Evolutionary conservation across 805 yeast genomes (phyloP), one percentile per base, ranked within the genome.

Genomic region (Saturnispora besseyi): DNA sequence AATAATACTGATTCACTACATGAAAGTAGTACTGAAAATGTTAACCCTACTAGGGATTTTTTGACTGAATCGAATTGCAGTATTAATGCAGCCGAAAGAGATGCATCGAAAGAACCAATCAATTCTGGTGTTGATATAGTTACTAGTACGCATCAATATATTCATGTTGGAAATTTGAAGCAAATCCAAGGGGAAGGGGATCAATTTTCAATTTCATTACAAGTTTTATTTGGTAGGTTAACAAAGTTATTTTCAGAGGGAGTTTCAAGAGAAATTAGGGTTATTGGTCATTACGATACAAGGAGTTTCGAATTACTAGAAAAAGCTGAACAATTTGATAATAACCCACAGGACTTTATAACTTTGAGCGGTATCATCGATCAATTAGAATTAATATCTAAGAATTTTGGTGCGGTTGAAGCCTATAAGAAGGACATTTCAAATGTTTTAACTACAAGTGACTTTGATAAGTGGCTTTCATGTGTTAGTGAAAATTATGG

Each of bases 311-410:
- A 59, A 0, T 34, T 54, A 7, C 18, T 57, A 11, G 41, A 53
- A 5, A 49, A 42, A 7, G n/a, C 26, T 24, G 22, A 13, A 10
- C 33, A 21, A 24, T 37, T 30, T 32, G 18, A n/a, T 10, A 41
- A 18, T 32, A 26, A 30, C 51, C 45, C 12, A 41, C 52, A 57
- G 3, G 58, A 66, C 8, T 64, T 66, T 44, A 68, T 78, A 1
- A 61, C 81, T 22, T 70, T 82, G 6, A 80, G 86, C 59, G 93
- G 90, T 2, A 68, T 84, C 1, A 74, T 82, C 26, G 90, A 83
- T 62, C 74, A 74, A 52, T 52, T 81, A 15, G 50, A 52, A 6
- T 33, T 66, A 57, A 57, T 56, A 48, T 57, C 58, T 40, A 56
- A 37, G 9, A 36, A 41, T 21, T 38, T 36, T 12, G 55, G 50